Evolutionary conservation across 2,329 filamentous ascomycete genomes (phyloP), one percentile per base, ranked within the genome.

Genomic region (Taxawa tesnikishii): DNA sequence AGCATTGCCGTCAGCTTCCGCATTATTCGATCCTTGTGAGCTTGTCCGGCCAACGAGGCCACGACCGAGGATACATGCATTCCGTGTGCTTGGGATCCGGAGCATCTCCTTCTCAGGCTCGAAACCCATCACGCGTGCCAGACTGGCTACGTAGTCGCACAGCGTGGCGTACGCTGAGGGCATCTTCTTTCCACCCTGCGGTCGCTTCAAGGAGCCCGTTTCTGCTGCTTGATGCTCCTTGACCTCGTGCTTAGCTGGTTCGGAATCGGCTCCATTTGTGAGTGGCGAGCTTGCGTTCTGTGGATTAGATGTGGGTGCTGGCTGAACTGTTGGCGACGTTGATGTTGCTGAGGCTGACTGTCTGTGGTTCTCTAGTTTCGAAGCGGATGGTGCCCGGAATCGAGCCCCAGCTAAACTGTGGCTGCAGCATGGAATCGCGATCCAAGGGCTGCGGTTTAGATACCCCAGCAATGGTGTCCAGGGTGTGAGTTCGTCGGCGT

Each of bases 381-480:
- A 15, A 26, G 44, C 36, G 6, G 36, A 37, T 4, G 53, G 63
- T 5, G 82, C 79, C 12, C 90, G 75, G 51, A 79, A 90, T 37
- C 63, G 55, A 2, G 73, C 70, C 1, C 90, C 90, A 1, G 76
- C 74, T 2, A 98, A 73, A 37, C 80, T 71, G 59, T 96, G 85
- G 42, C 83, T 93, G 60, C 90, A 98, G 61, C 90, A 98, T 2
- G 90, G 90, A 27, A 98, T 94, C 44, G 83, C 81, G 39, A 98
- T 74, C 55, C 94, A 98, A 0, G 85, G 80, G 8, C 79, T 80
- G 2, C 71, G 60, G 0, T 79, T 85, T 2, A 84, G 61, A 5
- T 74, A 72, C 1, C 83, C 87, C 25, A 98, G 71, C 12, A 96
- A 69, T 0, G 90, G 90, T 0, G 90, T 96, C 90, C 90, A 98